Conservation (phyloP, 176 grass and related monocot species). For the Pontederia paniculata region DNA sequence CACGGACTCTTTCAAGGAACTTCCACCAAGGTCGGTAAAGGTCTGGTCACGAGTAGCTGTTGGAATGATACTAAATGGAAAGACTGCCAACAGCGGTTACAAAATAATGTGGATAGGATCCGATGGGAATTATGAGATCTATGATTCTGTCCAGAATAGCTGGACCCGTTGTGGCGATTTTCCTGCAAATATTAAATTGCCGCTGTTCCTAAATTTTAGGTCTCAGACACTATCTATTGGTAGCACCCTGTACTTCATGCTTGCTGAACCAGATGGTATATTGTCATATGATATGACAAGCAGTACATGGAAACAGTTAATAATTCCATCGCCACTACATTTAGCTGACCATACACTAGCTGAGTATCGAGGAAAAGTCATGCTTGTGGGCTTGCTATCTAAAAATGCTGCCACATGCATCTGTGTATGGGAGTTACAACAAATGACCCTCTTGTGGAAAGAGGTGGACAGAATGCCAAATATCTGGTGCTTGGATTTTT, state of each 20-base stretch:
- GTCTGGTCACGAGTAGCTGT: constrained; percentile 82
- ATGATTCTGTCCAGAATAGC: constrained; percentile 48
- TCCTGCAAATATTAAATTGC: constrained; percentile 66
- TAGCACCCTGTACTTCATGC: constrained; percentile 85
- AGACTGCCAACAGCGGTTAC: constrained; percentile 48
- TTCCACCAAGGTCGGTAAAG: constrained; percentile 58
- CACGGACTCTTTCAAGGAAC: constrained; percentile 58
- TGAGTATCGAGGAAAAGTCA: constrained; percentile 66
- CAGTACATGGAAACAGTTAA: constrained; percentile 71
- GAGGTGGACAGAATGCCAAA: constrained; percentile 99
- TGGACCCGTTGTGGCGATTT: constrained; percentile 49
- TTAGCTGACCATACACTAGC: constrained; percentile 75
- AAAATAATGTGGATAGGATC: constrained; percentile 80
- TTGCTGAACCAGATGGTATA: constrained; percentile 84
- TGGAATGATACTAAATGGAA: constrained; percentile 81
- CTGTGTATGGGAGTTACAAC: constrained; percentile 98
- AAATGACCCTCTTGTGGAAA: constrained; percentile 99
- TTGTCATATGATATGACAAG: constrained; percentile 71
- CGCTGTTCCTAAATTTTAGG: constrained; percentile 85
- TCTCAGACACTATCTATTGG: constrained; percentile 69
- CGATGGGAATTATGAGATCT: constrained; percentile 65
- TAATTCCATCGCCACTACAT: constrained; percentile 70
- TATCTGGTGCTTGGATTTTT: constrained; percentile 97
- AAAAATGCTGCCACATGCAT: constrained; percentile 93
- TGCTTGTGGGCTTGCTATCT: constrained; percentile 82